Base-by-base conservation (phyloP, 2,329 filamentous ascomycete genomes). In the Pezizomycotina sp. region DNA sequence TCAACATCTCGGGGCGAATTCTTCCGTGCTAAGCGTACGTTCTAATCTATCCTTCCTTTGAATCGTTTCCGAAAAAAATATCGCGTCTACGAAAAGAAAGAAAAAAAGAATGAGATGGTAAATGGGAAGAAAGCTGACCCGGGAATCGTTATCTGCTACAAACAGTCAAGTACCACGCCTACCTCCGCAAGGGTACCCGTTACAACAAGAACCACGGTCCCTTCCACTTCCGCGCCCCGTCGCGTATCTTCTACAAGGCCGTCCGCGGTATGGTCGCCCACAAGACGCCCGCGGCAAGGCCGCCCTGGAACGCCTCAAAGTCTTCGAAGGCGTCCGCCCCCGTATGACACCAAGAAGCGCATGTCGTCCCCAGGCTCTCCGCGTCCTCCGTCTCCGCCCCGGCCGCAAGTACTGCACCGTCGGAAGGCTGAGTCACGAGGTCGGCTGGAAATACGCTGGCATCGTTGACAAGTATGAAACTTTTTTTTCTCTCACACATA, bases 1-100 rank as follows among this genome's bases (percentile, higher is more conserved):
- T 98, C 65, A 98, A 98, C 77, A 98, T 98, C 74, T 98, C 89
- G 55, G 89, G 89, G 69, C n/a, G 89, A 95, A 73, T 98, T 98
- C 81, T 98, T 98, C 80, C 83, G 89, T 65, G 77, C 86, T 56
- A 98, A 98, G 79, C 79, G 89, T 98, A 92, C 66, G 86, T 92
- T 59, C 50, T 49, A 52, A 51, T 47, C 48, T 46, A 49, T 45
- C 36, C 28, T 36, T 45, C 20, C 13, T 31, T 19, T 29, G 24
- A 4, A 24, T 10, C 10, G 22, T 19, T 24, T 7, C 20, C 12
- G 28, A 22, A 29, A 25, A 10, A 9, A 16, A 14, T 28, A 4
- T 23, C 4, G 7, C 7, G 19, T 24, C 15, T 23, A 27, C 28
- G 12, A 16, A 12, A 13, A 12, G 15, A 5, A 15, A 18, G 10